Conservation (phyloP, 805 yeast genomes). For the Candida mattraensis region DNA sequence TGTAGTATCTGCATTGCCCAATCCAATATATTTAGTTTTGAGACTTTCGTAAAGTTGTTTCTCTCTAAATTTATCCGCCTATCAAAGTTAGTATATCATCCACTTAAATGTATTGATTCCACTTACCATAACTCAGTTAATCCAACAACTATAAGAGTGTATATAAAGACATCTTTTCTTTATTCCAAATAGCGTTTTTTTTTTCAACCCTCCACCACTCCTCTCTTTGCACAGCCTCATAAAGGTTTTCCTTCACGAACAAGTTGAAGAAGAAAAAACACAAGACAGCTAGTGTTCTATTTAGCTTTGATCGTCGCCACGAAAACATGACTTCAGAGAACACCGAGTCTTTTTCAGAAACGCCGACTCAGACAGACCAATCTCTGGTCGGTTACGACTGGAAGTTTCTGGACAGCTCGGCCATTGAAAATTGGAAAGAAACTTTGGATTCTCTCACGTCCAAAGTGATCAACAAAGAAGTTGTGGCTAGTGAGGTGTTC, state of each 20-base stretch:
- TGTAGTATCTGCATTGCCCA: conserved; percentile 74
- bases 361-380: neutral
- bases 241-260: no score
- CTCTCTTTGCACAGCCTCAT: no score
- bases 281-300: no score
- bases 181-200: no score
- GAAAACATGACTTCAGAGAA: no score
- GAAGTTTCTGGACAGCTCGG: conserved; percentile 17
- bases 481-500: conserved; percentile 20
- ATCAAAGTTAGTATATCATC: conserved; percentile 2
- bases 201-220: no score
- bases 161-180: no score
- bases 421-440: conserved; percentile 15
- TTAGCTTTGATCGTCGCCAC: no score
- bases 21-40: conserved; percentile 65
- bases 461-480: conserved; percentile 11
- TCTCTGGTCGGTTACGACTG: conserved; percentile 14
- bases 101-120: no score
- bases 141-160: no score
- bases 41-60: conserved; percentile 54
- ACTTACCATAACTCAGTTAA: no score
- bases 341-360: neutral
- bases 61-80: conserved; percentile 69
- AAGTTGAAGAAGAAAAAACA: no score
- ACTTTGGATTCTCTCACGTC: conserved; percentile 12